These are phyloP conservation scores for Talaromyces sp. DNA, from an alignment of 2,329 filamentous ascomycete genomes.

Conservation along the genomic window DNA sequence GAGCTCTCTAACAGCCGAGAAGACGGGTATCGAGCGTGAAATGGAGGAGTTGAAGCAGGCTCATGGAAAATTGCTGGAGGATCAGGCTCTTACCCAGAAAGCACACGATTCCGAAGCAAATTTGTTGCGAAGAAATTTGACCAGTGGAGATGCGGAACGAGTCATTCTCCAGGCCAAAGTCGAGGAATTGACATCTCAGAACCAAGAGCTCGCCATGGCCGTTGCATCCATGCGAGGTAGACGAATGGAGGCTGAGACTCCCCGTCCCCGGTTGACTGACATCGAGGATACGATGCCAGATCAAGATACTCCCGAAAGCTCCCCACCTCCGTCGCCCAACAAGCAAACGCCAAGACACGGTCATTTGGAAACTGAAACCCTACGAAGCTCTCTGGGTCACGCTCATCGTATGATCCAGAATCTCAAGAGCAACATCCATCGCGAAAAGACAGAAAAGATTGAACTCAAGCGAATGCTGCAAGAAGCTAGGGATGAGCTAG, in stretches of 20 bases:
- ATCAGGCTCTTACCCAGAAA: constrained; percentile 72
- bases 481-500: constrained; percentile 89
- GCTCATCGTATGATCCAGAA: constrained; percentile 96
- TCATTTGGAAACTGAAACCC: constrained; percentile 88
- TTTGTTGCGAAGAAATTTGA: constrained; percentile 74
- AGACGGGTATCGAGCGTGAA: constrained; percentile 74
- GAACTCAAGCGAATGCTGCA: constrained; percentile 93
- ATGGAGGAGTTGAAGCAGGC: constrained; percentile 82
- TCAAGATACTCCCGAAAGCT: constrained; percentile 77
- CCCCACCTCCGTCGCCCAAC: constrained; percentile 82
- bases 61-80: constrained; percentile 75
- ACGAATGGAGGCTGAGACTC: constrained; percentile 61
- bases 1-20: constrained; percentile 68
- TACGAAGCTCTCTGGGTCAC: constrained; percentile 90
- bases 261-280: constrained; percentile 59
- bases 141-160: constrained; percentile 74
- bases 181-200: constrained; percentile 82
- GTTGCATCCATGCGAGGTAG: constrained; percentile 68
- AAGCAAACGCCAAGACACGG: constrained; percentile 90
- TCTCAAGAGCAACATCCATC: constrained; percentile 88
- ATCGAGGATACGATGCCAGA: constrained; percentile 64
- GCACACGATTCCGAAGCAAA: constrained; percentile 87
- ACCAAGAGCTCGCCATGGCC: constrained; percentile 83
- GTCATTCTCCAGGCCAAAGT: constrained; percentile 76
- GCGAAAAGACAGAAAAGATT: constrained; percentile 97